These are phyloP conservation scores for Cladophialophora bantiana DNA, from an alignment of 2,329 filamentous ascomycete species.

Conservation along the genomic window DNA sequence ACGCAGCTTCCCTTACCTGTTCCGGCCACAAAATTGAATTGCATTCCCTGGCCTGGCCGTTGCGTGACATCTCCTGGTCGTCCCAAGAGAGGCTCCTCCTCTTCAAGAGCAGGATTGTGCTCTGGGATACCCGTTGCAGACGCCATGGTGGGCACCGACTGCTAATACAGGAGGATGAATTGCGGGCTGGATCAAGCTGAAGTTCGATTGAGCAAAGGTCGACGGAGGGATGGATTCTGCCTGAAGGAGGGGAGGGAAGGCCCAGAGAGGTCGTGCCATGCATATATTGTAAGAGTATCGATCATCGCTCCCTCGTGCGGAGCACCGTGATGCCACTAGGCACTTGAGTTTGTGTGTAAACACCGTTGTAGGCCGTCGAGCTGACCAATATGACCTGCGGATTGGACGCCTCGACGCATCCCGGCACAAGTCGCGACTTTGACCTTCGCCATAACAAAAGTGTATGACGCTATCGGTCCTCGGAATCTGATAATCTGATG, in stretches of 20 bases:
- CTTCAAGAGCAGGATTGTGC: slow-evolving; percentile 54
- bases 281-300: slow-evolving; percentile 1
- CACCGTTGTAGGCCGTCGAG: neutral
- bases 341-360: slow-evolving; percentile 12
- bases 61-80: slow-evolving; percentile 76
- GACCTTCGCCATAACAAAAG: neutral
- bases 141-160: slow-evolving; percentile 61
- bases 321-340: slow-evolving; percentile 17
- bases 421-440: neutral
- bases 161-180: neutral
- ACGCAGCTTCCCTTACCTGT: slow-evolving; percentile 43
- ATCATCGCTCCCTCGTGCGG: slow-evolving; percentile 14
- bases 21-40: slow-evolving; percentile 79
- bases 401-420: slow-evolving; percentile 20
- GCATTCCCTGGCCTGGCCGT: slow-evolving; percentile 66
- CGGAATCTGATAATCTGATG: neutral
- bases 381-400: slow-evolving; percentile 27
- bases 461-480: slow-evolving; percentile 7
- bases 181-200: neutral
- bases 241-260: neutral
- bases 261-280: neutral
- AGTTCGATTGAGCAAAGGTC: neutral
- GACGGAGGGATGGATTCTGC: neutral
- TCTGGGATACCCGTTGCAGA: slow-evolving; percentile 73
- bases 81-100: slow-evolving; percentile 75